These are phyloP conservation scores for Trichoderma lentiforme DNA, from an alignment of 2,329 filamentous ascomycete genomes.

Conservation along the genomic window DNA sequence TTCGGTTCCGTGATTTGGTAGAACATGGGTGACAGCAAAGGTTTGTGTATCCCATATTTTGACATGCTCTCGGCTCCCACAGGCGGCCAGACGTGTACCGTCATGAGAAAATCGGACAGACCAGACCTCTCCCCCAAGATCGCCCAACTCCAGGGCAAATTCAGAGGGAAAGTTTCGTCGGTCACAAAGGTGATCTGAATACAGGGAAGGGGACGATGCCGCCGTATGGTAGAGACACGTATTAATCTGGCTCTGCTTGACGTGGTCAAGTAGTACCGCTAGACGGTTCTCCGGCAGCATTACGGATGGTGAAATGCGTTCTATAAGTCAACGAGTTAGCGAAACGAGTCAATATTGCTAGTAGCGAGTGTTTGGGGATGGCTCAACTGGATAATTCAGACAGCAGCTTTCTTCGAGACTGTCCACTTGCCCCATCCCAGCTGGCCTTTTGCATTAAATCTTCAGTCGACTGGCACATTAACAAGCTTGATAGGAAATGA, in stretches of 20 bases:
- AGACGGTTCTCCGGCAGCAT: constrained; percentile 95
- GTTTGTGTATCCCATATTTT: constrained; percentile 76
- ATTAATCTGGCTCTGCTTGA: constrained; percentile 79
- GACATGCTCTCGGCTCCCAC: constrained; percentile 70
- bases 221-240: constrained; percentile 88
- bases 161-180: constrained; percentile 74
- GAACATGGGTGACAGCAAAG: constrained; percentile 60
- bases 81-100: constrained; percentile 76
- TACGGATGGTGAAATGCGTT: constrained; percentile 88
- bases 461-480: constrained; percentile 81
- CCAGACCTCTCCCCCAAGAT: constrained; percentile 85
- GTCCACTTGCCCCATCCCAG: constrained; percentile 79
- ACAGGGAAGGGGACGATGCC: constrained; percentile 73
- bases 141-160: constrained; percentile 64
- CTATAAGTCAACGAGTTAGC: constrained; percentile 41
- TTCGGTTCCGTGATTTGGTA: constrained; percentile 59
- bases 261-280: constrained; percentile 73
- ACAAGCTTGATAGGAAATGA: constrained; percentile 79
- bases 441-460: constrained; percentile 72
- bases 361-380: not conserved
- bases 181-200: constrained; percentile 83
- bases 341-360: constrained; percentile 5
- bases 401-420: constrained; percentile 71
- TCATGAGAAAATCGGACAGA: constrained; percentile 87
- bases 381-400: constrained; percentile 77